phyloP scores from a whole-genome alignment of 257 asterid species.

The Solanum clarkiae region DNA sequence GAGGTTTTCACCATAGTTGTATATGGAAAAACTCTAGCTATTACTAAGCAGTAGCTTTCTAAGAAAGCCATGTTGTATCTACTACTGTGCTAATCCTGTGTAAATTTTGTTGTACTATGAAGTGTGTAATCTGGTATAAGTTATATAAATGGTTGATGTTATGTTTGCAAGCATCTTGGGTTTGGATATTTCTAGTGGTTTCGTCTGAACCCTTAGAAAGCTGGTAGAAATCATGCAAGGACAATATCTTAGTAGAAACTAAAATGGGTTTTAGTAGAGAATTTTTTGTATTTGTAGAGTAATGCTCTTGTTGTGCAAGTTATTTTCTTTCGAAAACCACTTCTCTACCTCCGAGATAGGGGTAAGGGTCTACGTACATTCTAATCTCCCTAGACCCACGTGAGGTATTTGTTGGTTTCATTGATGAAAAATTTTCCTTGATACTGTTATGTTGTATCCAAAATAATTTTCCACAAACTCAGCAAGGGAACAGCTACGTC shows the following conservation, averaged over 20 bases:
- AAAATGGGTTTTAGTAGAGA: background rate
- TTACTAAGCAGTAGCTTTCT: background rate
- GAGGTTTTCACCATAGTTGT: background rate
- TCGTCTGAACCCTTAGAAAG: background rate
- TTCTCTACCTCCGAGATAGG: background rate
- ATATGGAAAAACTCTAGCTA: background rate
- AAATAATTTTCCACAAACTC: background rate
- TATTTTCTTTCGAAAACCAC: background rate
- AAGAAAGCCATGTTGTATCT: background rate
- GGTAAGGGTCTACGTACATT: background rate
- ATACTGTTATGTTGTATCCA: background rate
- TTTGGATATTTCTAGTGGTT: background rate
- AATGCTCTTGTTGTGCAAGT: background rate
- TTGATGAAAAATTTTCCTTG: background rate
- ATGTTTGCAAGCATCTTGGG: background rate
- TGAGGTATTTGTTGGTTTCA: background rate
- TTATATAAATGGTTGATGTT: background rate
- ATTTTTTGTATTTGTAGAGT: background rate
- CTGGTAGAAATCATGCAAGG: background rate
- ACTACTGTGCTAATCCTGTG: background rate
- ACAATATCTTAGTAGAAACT: background rate
- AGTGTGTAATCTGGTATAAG: background rate
- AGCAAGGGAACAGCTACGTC: background rate
- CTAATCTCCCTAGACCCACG: background rate
- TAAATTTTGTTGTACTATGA: background rate